These are phyloP conservation scores for Eimeria maxima DNA, from an alignment of 169 alveolate species.

Conservation along the genomic window DNA sequence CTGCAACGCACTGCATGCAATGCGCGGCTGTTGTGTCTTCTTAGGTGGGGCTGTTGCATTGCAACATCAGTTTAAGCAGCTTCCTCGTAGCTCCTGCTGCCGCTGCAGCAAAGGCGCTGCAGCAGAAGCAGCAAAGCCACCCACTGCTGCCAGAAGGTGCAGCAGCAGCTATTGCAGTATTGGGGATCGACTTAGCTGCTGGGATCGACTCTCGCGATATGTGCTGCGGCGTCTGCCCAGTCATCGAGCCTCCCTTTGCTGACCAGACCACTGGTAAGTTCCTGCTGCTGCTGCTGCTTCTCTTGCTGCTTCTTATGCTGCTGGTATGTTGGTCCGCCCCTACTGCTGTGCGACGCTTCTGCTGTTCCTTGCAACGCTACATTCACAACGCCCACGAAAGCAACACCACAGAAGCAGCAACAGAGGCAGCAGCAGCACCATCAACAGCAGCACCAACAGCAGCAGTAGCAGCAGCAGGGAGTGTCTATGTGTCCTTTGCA, in stretches of 20 bases:
- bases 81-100: constrained; percentile 49
- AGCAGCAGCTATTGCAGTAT: background rate
- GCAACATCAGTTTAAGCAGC: constrained; percentile 48
- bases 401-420: background rate
- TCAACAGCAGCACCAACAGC: background rate
- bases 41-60: constrained; percentile 46
- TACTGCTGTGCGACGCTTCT: background rate
- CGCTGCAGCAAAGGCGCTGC: constrained; percentile 29
- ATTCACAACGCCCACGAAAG: background rate
- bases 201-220: constrained; percentile 40
- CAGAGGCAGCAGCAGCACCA: background rate
- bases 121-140: constrained; percentile 23
- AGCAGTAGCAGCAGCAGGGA: constrained; percentile 4
- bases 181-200: background rate
- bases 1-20: background rate
- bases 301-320: background rate
- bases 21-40: background rate
- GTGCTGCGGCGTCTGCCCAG: constrained; percentile 11
- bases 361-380: background rate
- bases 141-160: constrained; percentile 60
- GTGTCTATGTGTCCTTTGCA: background rate
- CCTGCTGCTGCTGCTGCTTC: constrained; percentile 47
- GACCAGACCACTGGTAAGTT: background rate
- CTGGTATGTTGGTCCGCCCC: too few relatives aligned
- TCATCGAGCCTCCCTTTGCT: background rate